Conservation (phyloP, 805 yeast genomes). For the Yueomyces sp. region DNA sequence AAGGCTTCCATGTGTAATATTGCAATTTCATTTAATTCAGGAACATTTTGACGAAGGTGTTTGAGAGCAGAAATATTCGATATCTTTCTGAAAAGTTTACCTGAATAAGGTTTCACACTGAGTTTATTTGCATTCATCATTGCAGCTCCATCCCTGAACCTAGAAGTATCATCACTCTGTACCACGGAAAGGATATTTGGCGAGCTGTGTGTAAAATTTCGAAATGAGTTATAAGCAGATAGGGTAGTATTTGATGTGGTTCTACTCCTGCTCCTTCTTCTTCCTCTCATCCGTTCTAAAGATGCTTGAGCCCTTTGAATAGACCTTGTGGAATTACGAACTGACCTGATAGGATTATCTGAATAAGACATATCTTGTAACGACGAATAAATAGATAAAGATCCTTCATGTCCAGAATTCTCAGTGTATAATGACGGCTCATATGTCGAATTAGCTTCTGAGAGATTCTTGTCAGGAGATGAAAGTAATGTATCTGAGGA, state of each 20-base stretch:
- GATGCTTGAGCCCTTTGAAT: conserved; percentile 57
- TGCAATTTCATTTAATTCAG: conserved; percentile 26
- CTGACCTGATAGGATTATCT: conserved; percentile 22
- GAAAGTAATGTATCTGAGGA: neutral
- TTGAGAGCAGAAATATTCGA: conserved; percentile 10
- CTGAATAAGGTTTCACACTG: conserved; percentile 2
- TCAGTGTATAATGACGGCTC: neutral
- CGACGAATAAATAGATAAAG: conserved; percentile 53
- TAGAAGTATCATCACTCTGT: conserved; percentile 7
- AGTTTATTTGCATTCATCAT: neutral
- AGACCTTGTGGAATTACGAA: conserved; percentile 32
- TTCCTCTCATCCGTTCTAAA: conserved; percentile 41
- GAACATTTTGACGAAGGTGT: conserved; percentile 9
- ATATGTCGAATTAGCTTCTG: neutral
- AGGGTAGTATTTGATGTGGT: conserved; percentile 22
- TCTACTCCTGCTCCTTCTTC: conserved; percentile 36
- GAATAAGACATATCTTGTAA: conserved; percentile 27
- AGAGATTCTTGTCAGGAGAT: neutral
- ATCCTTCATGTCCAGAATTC: conserved; percentile 45
- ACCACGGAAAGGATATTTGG: conserved; percentile 21
- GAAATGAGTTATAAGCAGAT: neutral
- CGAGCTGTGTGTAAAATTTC: conserved; percentile 16
- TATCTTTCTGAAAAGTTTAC: conserved; percentile 4
- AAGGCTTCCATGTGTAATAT: conserved; percentile 34
- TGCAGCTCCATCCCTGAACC: neutral